Conservation (phyloP, 139 green algal genomes). For the Chlorokybus atmophyticus region DNA sequence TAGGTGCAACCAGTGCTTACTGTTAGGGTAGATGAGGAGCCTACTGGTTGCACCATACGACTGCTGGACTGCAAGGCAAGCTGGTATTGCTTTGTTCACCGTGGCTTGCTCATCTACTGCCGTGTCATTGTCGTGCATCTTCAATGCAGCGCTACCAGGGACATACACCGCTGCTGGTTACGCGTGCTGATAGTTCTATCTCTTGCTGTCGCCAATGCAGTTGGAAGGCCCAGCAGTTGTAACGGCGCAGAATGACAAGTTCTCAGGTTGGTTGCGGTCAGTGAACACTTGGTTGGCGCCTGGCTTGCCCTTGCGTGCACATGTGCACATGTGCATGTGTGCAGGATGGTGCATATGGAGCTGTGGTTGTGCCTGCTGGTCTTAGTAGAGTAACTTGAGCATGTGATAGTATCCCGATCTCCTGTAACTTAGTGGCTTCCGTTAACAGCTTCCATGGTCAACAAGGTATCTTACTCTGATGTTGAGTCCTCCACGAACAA, state of each 20-base stretch:
- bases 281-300: too few relatives aligned
- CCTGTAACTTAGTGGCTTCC: too few relatives aligned
- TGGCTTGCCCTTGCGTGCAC: too few relatives aligned
- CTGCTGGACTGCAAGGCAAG: conserved; percentile 27
- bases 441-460: too few relatives aligned
- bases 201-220: conserved; percentile 10
- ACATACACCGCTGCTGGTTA: not conserved
- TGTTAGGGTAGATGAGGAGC: conserved; percentile 18
- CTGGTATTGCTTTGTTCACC: not conserved
- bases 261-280: too few relatives aligned
- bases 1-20: conserved; percentile 24
- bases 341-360: too few relatives aligned
- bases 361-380: too few relatives aligned
- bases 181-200: not conserved
- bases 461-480: too few relatives aligned
- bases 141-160: not conserved
- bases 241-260: conserved; percentile 17
- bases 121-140: not conserved
- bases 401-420: too few relatives aligned
- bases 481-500: too few relatives aligned
- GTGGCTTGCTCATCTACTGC: not conserved
- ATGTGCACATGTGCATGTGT: too few relatives aligned
- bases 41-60: conserved; percentile 24
- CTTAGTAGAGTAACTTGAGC: too few relatives aligned
- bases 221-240: conserved; percentile 19